Percentiles rank a stretch among this genome's conserved stretches.
phyloP scores from a whole-genome alignment of 257 asterid species.

The Ilex aquifolium region DNA sequence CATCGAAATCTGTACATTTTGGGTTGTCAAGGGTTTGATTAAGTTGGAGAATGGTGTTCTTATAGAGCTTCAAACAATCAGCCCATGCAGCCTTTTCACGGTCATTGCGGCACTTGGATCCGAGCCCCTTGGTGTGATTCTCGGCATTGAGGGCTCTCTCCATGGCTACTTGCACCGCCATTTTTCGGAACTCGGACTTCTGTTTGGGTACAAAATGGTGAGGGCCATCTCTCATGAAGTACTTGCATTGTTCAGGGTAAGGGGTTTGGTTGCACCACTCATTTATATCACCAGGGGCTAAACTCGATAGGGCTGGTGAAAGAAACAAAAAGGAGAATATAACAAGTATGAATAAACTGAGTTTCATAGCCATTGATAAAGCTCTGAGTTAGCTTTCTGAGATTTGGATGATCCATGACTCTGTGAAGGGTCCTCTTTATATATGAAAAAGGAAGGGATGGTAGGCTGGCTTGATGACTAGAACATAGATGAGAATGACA shows the following conservation, averaged over 20 bases:
- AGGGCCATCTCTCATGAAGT: slow-evolving; percentile 31
- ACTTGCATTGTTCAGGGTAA: slow-evolving; percentile 58
- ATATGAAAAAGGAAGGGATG: slow-evolving; percentile 1
- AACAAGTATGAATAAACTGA: slow-evolving; percentile 16
- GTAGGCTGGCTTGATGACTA: too few species aligned
- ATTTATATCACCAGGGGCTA: slow-evolving; percentile 13
- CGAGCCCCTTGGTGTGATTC: slow-evolving; percentile 35
- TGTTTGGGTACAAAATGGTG: slow-evolving; percentile 19
- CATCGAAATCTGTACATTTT: slow-evolving; percentile 47
- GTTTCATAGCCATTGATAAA: slow-evolving; percentile 15
- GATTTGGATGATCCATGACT: background rate
- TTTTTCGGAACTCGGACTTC: slow-evolving; percentile 41
- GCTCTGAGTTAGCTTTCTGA: background rate
- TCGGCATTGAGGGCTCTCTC: slow-evolving; percentile 40
- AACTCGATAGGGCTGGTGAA: slow-evolving; percentile 8
- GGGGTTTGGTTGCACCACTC: slow-evolving; percentile 75
- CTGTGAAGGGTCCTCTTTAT: slow-evolving; percentile 12
- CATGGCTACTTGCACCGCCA: slow-evolving; percentile 38
- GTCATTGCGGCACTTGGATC: slow-evolving; percentile 33
- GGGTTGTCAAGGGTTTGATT: slow-evolving; percentile 41
- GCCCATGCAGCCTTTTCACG: slow-evolving; percentile 66
- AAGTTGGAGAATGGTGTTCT: slow-evolving; percentile 40
- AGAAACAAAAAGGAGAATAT: slow-evolving; percentile 21
- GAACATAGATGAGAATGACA: too few species aligned
- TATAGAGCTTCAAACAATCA: slow-evolving; percentile 58